phyloP scores from a whole-genome alignment of 371 early-diverging fungal genomes.

The Mucor mucedo region DNA sequence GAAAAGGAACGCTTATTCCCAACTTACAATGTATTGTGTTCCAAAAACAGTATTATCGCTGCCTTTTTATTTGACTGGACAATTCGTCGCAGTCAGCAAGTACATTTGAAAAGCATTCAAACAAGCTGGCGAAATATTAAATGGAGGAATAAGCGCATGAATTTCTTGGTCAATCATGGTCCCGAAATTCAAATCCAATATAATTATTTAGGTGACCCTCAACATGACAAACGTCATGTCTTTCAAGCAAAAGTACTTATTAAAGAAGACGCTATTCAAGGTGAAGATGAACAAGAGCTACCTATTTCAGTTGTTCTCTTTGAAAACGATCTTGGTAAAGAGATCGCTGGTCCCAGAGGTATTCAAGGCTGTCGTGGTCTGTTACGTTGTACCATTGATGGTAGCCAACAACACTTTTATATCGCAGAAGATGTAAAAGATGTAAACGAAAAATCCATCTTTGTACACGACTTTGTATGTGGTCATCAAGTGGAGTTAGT shows the following conservation, averaged over 20 bases:
- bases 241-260: conserved; percentile 39
- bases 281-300: conserved; percentile 19
- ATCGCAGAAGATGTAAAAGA: conserved; percentile 54
- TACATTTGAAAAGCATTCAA: conserved; percentile 55
- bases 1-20: conserved; percentile 42
- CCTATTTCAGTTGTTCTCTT: conserved; percentile 23
- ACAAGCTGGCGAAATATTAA: conserved; percentile 65
- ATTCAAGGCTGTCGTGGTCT: conserved; percentile 44
- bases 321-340: conserved; percentile 34
- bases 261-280: conserved; percentile 30
- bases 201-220: conserved; percentile 44
- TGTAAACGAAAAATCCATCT: conserved; percentile 52
- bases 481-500: conserved; percentile 56
- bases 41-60: conserved; percentile 40
- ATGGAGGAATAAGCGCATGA: conserved; percentile 49
- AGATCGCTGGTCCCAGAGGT: conserved; percentile 34
- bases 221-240: conserved; percentile 40
- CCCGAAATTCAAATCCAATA: conserved; percentile 49
- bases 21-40: conserved; percentile 11
- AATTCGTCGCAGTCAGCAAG: conserved; percentile 50
- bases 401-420: conserved; percentile 59
- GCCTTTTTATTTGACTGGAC: conserved; percentile 63
- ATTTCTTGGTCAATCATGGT: conserved; percentile 40
- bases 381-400: conserved; percentile 59
- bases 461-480: conserved; percentile 60